Base-by-base conservation (phyloP, 371 early-diverging fungal genomes). In the Apophysomyces sp. region DNA sequence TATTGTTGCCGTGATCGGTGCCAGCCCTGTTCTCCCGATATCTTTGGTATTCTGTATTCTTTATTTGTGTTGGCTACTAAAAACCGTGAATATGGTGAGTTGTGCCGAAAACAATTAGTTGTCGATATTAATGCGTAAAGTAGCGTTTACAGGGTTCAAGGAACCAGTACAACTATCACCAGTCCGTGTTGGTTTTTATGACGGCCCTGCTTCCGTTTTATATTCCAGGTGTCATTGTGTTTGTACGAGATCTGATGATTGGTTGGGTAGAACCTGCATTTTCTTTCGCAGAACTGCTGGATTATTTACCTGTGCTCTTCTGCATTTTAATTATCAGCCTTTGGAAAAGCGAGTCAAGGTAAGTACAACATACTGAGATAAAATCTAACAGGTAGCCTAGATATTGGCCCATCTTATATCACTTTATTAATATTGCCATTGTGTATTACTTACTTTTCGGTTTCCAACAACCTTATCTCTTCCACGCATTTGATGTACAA, bases 131-230 rank as follows among this genome's bases (percentile, higher is more conserved):
- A 18, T 26, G 2, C 32, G 26, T 34, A 57, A 52, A 49, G 63
- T 59, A 36, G 64, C 63, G 3, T 26, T 49, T 12, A 40, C 11
- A 13, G 11, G n/a, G 37, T 26, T 39, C 55, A 29, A 75, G 73
- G 71, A 73, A 77, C 52, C 62, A 68, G 1, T 73, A 78, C 57
- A 69, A 79, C 41, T 86, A 76, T 53, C 61, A 72, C 18, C 72
- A 72, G 61, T 79, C 84, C 9, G 76, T 81, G 26, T 68, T 84
- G 7, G 61, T 86, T 29, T 67, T 84, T 58, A 67, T 86, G 34
- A 76, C 74, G 26, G 63, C 79, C 36, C 55, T 81, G 13, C 44
- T 83, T 18, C 86, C 86, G 0, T 82, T 80, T 31, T 56, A 67
- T 56, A 58, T 75, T 2, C 86, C 86, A 3, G 65, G 62, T 0